Conservation (phyloP, 1,139 yeast genomes). For the Sugiyamaella neomexicana region DNA sequence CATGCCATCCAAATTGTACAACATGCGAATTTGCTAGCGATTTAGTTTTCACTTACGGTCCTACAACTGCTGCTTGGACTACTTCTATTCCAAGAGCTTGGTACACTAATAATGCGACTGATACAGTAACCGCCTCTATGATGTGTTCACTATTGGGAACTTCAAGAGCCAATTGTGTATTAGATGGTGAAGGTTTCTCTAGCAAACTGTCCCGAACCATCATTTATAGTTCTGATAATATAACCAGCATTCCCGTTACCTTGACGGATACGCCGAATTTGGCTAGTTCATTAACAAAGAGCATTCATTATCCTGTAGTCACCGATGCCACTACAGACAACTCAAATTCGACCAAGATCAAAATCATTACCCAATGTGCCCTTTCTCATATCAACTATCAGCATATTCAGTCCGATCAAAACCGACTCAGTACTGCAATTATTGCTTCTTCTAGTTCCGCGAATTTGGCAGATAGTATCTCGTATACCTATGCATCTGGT, state of each 20-base stretch:
- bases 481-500: not conserved
- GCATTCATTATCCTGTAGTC: not conserved
- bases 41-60: not conserved
- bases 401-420: not conserved
- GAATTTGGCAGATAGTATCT: not conserved
- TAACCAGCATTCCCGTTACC: not conserved
- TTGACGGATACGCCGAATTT: not conserved
- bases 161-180: not conserved
- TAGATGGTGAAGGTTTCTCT: not conserved
- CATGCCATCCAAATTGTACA: not conserved
- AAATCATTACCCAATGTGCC: not conserved
- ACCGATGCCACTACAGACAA: not conserved
- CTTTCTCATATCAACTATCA: not conserved
- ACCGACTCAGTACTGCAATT: not conserved
- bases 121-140: not conserved
- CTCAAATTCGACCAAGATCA: not conserved
- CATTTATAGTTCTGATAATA: not conserved
- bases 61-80: not conserved
- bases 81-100: not conserved
- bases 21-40: not conserved
- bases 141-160: not conserved
- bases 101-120: not conserved
- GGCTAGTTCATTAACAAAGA: not conserved
- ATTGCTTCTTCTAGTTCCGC: not conserved
- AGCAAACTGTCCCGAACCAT: not conserved